Evolutionary conservation across 306 rosid species (phyloP).

Genomic region (Trifolium subterraneum): DNA sequence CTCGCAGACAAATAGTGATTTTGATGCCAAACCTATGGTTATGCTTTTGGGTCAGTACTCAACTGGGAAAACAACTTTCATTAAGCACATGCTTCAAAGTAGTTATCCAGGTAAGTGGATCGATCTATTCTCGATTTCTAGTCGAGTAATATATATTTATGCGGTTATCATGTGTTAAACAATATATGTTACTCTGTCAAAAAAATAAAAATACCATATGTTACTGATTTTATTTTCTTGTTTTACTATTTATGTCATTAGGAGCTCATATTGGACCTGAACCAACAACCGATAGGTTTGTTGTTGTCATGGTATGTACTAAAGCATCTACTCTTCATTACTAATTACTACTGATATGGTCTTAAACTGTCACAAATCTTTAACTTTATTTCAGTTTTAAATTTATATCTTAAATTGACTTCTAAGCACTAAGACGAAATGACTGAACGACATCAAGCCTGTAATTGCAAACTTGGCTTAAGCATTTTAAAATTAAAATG

Average conservation of each 20-base stretch:
- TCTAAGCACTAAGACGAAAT: too few species aligned
- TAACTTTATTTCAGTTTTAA: not conserved
- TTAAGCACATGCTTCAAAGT: constrained; percentile 79
- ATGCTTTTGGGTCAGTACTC: constrained; percentile 98
- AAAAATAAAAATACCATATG: not conserved
- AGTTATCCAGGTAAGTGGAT: constrained; percentile 85
- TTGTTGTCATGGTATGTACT: constrained; percentile 86
- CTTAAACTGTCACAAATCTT: constrained; percentile 22
- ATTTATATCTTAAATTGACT: not conserved
- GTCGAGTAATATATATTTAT: constrained; percentile 15
- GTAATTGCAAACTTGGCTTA: too few species aligned
- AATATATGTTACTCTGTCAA: not conserved
- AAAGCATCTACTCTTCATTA: constrained; percentile 20
- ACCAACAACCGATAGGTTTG: constrained; percentile 98
- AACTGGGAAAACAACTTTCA: constrained; percentile 96
- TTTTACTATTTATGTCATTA: constrained; percentile 40
- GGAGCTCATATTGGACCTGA: constrained; percentile 99
- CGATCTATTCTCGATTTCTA: not conserved
- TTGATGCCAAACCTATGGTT: constrained; percentile 97
- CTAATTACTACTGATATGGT: not conserved
- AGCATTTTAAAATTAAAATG: too few species aligned
- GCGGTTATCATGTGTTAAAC: not conserved
- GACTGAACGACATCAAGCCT: not conserved
- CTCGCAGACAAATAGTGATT: constrained; percentile 86
- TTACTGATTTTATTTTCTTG: constrained; percentile 24